These are phyloP conservation scores for Umbilicaria muhlenbergii DNA, from an alignment of 495 filamentous ascomycete species.

Conservation along the genomic window DNA sequence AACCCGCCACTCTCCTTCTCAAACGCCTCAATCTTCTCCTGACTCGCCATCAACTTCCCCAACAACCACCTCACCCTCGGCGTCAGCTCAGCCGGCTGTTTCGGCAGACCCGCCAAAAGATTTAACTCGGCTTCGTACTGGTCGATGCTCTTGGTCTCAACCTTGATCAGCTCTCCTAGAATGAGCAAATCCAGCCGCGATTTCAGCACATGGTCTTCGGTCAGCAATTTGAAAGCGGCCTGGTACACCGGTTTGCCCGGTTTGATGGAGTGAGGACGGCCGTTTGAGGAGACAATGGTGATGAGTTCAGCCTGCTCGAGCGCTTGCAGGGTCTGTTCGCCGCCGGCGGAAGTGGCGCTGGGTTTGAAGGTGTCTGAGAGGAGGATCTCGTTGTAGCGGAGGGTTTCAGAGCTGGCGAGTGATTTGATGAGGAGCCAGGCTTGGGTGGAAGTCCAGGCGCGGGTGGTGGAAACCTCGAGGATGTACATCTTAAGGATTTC, in stretches of 20 bases:
- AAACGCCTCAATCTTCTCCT: constrained; percentile 58
- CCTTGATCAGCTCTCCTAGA: constrained; percentile 47
- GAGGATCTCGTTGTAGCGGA: constrained; percentile 74
- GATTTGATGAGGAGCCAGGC: constrained; percentile 77
- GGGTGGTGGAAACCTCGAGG: constrained; percentile 32
- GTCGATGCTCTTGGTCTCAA: constrained; percentile 58
- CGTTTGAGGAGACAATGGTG: constrained; percentile 51
- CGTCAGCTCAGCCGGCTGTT: constrained; percentile 43
- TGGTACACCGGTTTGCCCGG: constrained; percentile 80
- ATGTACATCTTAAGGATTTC: constrained; percentile 93
- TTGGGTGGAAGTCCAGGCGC: constrained; percentile 64
- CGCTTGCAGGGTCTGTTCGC: constrained; percentile 58
- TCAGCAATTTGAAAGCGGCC: constrained; percentile 59
- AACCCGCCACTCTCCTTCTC: constrained; percentile 55
- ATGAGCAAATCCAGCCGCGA: constrained; percentile 61
- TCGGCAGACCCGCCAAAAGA: constrained; percentile 43
- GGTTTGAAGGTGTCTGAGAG: constrained; percentile 54
- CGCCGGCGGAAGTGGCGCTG: constrained; percentile 27
- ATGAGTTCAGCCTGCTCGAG: constrained; percentile 84
- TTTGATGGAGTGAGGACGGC: constrained; percentile 59
- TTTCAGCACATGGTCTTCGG: constrained; percentile 53
- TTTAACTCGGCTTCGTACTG: constrained; percentile 69
- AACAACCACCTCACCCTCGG: constrained; percentile 55
- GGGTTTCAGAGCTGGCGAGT: constrained; percentile 40
- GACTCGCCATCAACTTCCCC: constrained; percentile 50